Base-by-base conservation (phyloP, 192 early-diverging fungal species). In the Anaeromyces robustus region DNA sequence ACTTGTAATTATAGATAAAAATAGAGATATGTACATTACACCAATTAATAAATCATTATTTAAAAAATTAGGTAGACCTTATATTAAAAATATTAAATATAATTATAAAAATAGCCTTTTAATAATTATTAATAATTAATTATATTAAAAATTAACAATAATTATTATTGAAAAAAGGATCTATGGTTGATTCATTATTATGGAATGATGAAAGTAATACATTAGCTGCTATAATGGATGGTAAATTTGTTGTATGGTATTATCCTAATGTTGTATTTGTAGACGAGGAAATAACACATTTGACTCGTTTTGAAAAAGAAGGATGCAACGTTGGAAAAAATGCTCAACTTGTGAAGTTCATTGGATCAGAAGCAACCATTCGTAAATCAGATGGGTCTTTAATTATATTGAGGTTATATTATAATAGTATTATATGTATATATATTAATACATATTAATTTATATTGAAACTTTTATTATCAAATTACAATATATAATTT, bases 231-330 rank as follows among this genome's bases (percentile, higher is more conserved):
- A 85, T 90, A 29, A 84, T 89, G 81, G 90, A 91, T 82, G 81
- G 84, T 37, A 88, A 88, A 81, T 86, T 89, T 30, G 84, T 87
- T 34, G 84, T 90, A 1, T 91, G 90, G 90, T 89, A 87, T 52
- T 90, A 90, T 81, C 90, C 90, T 29, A 89, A 88, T 79, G 89
- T 86, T 17, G 86, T 90, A 19, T 90, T 91, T 83, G 86, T 91
- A 19, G 90, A 91, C 77, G 86, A 88, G n/a, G 90, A 91, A 80
- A 84, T 91, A 82, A 85, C 85, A 1, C 86, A 82, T 39, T 77
- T 90, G 81, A 87, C 87, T 2, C 82, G 82, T 68, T 83, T 86
- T 52, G 88, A 90, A 81, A 83, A 83, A 52, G 89, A 90, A 81
- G 89, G 86, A 77, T 87, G 87, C 59, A 30, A 77, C 5, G 87